Evolutionary conservation across 2,329 filamentous ascomycete genomes (phyloP).

Genomic region (Aspergillus transmontanensis): DNA sequence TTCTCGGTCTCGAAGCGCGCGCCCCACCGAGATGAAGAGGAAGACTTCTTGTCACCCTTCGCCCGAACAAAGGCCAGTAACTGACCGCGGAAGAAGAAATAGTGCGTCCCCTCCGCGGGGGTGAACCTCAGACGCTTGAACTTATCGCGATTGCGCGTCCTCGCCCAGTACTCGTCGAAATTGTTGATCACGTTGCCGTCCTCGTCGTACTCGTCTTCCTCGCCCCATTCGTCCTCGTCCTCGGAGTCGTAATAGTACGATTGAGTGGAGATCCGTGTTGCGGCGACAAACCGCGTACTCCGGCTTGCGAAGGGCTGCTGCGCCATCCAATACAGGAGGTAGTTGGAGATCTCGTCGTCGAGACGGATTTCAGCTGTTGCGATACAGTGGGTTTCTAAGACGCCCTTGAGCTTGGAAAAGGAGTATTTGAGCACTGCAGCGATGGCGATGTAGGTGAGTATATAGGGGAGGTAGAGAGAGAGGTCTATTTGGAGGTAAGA

Average conservation of each 20-base stretch:
- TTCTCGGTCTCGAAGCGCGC: slow-evolving; percentile 30
- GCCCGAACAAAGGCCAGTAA: slow-evolving; percentile 48
- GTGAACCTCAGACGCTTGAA: slow-evolving; percentile 56
- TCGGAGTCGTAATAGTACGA: slow-evolving; percentile 33
- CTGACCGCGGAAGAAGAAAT: slow-evolving; percentile 66
- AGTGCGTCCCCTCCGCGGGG: slow-evolving; percentile 66
- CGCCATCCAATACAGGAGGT: slow-evolving; percentile 71
- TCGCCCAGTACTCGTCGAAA: slow-evolving; percentile 45
- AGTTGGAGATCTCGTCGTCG: slow-evolving; percentile 74
- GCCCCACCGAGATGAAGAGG: slow-evolving; percentile 6
- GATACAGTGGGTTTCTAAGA: slow-evolving; percentile 61
- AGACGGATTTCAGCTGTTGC: slow-evolving; percentile 67
- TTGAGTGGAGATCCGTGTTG: slow-evolving; percentile 48
- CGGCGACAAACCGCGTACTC: slow-evolving; percentile 66
- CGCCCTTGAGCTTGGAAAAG: slow-evolving; percentile 49
- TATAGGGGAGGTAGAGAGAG: slow-evolving; percentile 62
- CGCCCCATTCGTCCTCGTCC: slow-evolving; percentile 18
- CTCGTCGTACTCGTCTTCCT: slow-evolving; percentile 32
- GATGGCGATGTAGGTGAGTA: slow-evolving; percentile 55
- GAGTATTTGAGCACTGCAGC: slow-evolving; percentile 58
- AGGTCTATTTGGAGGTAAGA: slow-evolving; percentile 64
- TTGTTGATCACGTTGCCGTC: slow-evolving; percentile 41
- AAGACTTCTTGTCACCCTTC: slow-evolving; percentile 26
- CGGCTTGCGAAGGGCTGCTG: slow-evolving; percentile 62
- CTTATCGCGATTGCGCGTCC: slow-evolving; percentile 41